A percentile compares a stretch with the other conserved stretches of the same genome.
Evolutionary conservation across 2,329 filamentous ascomycete genomes (phyloP).

Genomic region (Fusarium bactridioides): DNA sequence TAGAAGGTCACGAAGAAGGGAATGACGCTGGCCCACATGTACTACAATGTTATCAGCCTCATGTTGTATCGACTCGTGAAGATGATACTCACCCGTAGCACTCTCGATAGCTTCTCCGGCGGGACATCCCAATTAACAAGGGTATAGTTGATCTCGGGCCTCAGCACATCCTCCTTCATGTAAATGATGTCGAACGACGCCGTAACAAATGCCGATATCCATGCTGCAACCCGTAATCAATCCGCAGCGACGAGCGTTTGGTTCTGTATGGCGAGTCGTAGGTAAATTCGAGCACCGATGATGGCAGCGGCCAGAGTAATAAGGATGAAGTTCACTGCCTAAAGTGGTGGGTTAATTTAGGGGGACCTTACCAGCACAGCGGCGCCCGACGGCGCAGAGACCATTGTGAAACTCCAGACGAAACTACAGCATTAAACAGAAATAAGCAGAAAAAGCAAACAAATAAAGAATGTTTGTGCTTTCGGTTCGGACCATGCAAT

Average conservation of each 20-base stretch:
- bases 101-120: not conserved
- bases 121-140: conserved; percentile 15
- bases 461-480: not conserved
- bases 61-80: not conserved
- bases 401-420: not conserved
- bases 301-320: not conserved
- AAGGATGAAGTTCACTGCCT: conserved; percentile 1
- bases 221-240: conserved; percentile 11
- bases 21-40: conserved; percentile 12
- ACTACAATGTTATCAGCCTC: conserved; percentile 1
- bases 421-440: not conserved
- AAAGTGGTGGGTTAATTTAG: not conserved
- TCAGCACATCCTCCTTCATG: not conserved
- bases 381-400: conserved; percentile 9
- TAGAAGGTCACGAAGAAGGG: conserved; percentile 31
- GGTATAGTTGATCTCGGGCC: conserved; percentile 16
- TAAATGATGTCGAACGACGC: conserved; percentile 13
- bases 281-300: conserved; percentile 22
- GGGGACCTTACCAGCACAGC: conserved; percentile 1
- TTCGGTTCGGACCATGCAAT: not conserved
- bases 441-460: not conserved
- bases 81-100: not conserved
- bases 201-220: not conserved
- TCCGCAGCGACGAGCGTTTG: conserved; percentile 16
- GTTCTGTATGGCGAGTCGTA: conserved; percentile 22